Evolutionary conservation across 129 eudicot genomes (phyloP).

Genomic region (Scalesia atractyloides): DNA sequence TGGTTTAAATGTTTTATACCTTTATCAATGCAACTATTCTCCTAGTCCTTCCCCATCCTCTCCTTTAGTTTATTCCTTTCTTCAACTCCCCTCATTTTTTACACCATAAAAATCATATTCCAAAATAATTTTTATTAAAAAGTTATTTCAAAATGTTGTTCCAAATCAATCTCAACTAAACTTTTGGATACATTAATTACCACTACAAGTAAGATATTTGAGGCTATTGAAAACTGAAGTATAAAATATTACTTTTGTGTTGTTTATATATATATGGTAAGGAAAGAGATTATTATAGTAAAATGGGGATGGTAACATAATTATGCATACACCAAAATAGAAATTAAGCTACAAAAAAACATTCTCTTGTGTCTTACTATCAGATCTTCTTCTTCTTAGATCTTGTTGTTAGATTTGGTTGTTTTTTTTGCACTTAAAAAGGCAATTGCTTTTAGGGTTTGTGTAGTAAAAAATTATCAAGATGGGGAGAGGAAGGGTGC

Average conservation of each 20-base stretch:
- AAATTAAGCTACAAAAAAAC: constrained; percentile 33
- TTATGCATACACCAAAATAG: constrained; percentile 40
- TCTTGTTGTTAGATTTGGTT: constrained; percentile 17
- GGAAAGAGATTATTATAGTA: constrained; percentile 14
- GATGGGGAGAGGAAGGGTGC: constrained; percentile 92
- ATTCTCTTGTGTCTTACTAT: constrained; percentile 22
- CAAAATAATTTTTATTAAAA: background rate
- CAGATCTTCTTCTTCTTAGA: constrained; percentile 17
- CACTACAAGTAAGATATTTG: too few species aligned
- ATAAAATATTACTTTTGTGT: background rate
- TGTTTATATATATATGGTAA: constrained; percentile 22
- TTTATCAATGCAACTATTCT: background rate
- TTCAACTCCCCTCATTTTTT: background rate
- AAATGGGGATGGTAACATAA: constrained; percentile 14
- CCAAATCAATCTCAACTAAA: background rate
- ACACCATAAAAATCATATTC: constrained; percentile 4
- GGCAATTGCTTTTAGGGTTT: constrained; percentile 27
- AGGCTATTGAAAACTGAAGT: too few species aligned
- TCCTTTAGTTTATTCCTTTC: constrained; percentile 1
- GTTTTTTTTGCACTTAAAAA: background rate
- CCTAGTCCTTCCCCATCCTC: background rate
- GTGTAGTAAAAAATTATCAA: constrained; percentile 6
- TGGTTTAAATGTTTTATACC: constrained; percentile 23
- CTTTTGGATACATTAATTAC: too few species aligned
- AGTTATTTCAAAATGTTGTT: background rate